A percentile compares a stretch with the other conserved stretches of the same genome.
Conservation (phyloP, 257 asterid genomes). For the Capsicum chinense region DNA sequence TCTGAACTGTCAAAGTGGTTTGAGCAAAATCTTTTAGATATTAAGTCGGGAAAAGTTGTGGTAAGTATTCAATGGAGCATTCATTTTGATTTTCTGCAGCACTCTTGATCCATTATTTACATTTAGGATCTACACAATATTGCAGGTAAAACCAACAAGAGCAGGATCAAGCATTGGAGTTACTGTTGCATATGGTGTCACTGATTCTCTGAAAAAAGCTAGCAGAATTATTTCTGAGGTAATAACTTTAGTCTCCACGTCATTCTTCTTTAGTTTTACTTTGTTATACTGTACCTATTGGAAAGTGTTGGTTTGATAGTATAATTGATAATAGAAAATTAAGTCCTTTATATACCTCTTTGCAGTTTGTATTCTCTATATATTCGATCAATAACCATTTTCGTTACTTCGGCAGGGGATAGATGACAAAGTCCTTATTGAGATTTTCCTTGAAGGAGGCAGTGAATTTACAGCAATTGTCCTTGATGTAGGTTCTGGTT, state of each 20-base stretch:
- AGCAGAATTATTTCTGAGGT: conserved; percentile 75
- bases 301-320: neutral
- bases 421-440: conserved; percentile 79
- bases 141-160: conserved; percentile 86
- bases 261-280: conserved; percentile 32
- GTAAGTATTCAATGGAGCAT: conserved; percentile 51
- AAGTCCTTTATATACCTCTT: conserved; percentile 17
- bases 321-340: neutral
- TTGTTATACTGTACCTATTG: conserved; percentile 11
- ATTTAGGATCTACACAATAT: conserved; percentile 23
- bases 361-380: conserved; percentile 30
- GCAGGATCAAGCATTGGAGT: conserved; percentile 97
- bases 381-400: conserved; percentile 28
- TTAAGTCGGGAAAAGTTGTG: conserved; percentile 77
- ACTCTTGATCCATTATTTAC: conserved; percentile 20
- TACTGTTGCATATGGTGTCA: conserved; percentile 83
- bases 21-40: conserved; percentile 55
- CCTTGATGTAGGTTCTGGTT: conserved; percentile 78
- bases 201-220: conserved; percentile 79
- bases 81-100: conserved; percentile 27
- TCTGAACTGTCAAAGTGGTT: conserved; percentile 65
- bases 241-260: conserved; percentile 28
- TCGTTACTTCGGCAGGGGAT: conserved; percentile 63
- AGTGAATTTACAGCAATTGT: conserved; percentile 85
- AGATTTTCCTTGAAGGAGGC: conserved; percentile 89